Evolutionary conservation across 768 basidiomycete species (phyloP).

Genomic region (Trametes gibbosa): DNA sequence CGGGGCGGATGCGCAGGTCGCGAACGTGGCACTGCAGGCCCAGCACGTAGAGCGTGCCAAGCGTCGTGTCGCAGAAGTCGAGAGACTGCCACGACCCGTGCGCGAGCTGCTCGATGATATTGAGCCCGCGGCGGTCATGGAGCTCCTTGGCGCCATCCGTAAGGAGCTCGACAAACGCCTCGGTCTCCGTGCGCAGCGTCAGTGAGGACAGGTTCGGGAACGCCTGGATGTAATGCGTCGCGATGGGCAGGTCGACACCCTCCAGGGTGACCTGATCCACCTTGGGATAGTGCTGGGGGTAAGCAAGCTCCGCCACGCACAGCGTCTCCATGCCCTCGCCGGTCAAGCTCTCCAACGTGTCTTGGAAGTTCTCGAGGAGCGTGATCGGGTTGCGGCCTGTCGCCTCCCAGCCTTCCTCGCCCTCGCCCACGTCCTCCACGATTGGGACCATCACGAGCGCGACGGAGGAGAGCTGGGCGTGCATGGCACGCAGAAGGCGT

Average conservation of each 20-base stretch:
- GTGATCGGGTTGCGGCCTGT: neutral
- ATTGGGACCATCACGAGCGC: neutral
- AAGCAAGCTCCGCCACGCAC: neutral
- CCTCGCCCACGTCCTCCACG: neutral
- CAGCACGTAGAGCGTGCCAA: neutral
- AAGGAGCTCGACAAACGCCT: neutral
- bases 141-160: neutral
- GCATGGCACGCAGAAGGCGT: neutral
- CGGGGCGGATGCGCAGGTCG: neutral
- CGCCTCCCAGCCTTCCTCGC: neutral
- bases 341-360: neutral
- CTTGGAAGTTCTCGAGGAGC: neutral
- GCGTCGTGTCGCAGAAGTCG: neutral
- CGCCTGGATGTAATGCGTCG: neutral
- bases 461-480: neutral
- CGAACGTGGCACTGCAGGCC: neutral
- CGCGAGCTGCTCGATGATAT: neutral
- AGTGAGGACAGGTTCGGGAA: neutral
- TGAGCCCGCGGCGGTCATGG: neutral
- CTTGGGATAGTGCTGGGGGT: neutral
- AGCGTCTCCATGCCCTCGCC: neutral
- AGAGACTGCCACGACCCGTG: neutral
- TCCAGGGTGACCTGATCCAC: neutral
- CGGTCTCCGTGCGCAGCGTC: neutral
- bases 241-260: neutral